These are phyloP conservation scores for Fusarium nelsonii DNA, from an alignment of 2,329 filamentous ascomycete species.

Conservation along the genomic window DNA sequence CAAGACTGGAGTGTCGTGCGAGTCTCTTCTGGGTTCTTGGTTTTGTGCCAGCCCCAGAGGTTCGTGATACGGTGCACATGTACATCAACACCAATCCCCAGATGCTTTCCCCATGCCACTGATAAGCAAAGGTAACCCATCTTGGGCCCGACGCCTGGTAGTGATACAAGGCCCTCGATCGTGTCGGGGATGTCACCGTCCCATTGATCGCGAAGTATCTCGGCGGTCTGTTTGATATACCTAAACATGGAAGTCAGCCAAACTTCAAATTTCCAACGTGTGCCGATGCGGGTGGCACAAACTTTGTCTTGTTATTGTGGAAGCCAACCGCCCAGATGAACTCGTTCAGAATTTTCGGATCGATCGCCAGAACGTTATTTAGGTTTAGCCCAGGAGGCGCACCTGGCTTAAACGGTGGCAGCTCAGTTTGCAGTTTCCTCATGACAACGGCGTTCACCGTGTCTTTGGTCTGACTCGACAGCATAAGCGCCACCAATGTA, in stretches of 20 bases:
- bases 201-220: slow-evolving; percentile 78
- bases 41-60: slow-evolving; percentile 91
- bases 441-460: slow-evolving; percentile 89
- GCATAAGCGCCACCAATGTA: slow-evolving; percentile 88
- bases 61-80: slow-evolving; percentile 97
- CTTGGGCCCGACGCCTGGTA: slow-evolving; percentile 92
- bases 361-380: slow-evolving; percentile 80
- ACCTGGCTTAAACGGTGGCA: slow-evolving; percentile 65
- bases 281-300: slow-evolving; percentile 19
- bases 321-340: slow-evolving; percentile 90
- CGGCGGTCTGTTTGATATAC: slow-evolving; percentile 79
- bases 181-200: slow-evolving; percentile 83
- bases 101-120: slow-evolving; percentile 70
- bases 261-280: neutral
- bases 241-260: slow-evolving; percentile 48
- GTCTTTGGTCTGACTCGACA: slow-evolving; percentile 93
- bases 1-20: slow-evolving; percentile 80
- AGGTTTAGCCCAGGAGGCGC: slow-evolving; percentile 72
- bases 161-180: slow-evolving; percentile 77
- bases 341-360: slow-evolving; percentile 73
- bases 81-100: slow-evolving; percentile 91
- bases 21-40: slow-evolving; percentile 85
- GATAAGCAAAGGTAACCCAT: slow-evolving; percentile 93
- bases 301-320: slow-evolving; percentile 91
- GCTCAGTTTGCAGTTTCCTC: slow-evolving; percentile 79